A percentile compares a stretch with the other conserved stretches of the same genome.
phyloP scores from a whole-genome alignment of 176 grass and related monocot genomes.

The Lolium multiflorum region DNA sequence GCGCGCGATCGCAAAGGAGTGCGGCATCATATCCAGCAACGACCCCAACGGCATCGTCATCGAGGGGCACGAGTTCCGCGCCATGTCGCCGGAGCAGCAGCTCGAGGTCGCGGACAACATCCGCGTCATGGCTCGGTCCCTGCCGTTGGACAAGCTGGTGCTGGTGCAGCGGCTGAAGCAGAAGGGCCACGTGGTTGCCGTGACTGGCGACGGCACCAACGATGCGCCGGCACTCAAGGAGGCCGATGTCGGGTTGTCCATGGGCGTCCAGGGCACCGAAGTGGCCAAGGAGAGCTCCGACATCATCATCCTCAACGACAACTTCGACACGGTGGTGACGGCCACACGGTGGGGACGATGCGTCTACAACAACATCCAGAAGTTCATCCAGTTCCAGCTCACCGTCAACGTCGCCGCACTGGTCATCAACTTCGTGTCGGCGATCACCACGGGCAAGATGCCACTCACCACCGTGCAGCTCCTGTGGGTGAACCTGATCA shows the following conservation, averaged over 20 bases:
- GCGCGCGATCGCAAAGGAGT: conserved; percentile 70
- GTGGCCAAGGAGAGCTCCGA: conserved; percentile 96
- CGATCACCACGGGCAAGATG: conserved; percentile 51
- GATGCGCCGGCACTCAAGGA: conserved; percentile 86
- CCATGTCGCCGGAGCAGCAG: conserved; percentile 57
- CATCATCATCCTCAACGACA: conserved; percentile 84
- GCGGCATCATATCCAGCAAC: conserved; percentile 55
- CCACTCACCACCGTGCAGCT: conserved; percentile 80
- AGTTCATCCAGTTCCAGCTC: conserved; percentile 94
- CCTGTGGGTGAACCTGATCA: conserved; percentile 88
- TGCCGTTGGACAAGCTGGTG: conserved; percentile 70
- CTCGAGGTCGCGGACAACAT: conserved; percentile 58
- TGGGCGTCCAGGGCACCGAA: conserved; percentile 91
- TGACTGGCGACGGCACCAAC: conserved; percentile 83
- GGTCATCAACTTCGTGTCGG: conserved; percentile 65
- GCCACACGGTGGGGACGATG: conserved; percentile 82
- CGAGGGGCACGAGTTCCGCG: conserved; percentile 82
- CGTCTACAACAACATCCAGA: conserved; percentile 85
- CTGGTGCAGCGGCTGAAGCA: conserved; percentile 83
- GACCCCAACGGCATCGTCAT: conserved; percentile 47
- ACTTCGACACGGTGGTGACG: conserved; percentile 79
- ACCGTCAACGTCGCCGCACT: conserved; percentile 77
- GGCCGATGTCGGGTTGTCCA: conserved; percentile 79
- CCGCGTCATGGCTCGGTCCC: conserved; percentile 66
- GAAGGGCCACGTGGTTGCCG: conserved; percentile 79